Evolutionary conservation across 805 yeast genomes (phyloP).

Genomic region (Hanseniaspora singularis): DNA sequence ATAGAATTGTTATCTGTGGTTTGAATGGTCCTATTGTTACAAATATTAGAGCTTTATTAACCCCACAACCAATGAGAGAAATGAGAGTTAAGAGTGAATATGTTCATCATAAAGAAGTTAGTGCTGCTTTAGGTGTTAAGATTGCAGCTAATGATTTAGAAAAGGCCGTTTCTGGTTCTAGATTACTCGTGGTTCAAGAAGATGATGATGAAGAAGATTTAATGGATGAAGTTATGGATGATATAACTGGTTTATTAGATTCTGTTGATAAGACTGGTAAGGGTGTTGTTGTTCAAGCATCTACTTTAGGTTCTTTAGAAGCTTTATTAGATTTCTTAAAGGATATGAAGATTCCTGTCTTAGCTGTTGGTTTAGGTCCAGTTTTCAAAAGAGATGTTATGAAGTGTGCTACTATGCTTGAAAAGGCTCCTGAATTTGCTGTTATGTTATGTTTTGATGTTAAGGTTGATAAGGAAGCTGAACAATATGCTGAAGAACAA

Average conservation of each 20-base stretch:
- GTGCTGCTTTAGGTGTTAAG: constrained; percentile 98
- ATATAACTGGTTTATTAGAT: constrained; percentile 83
- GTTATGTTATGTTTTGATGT: constrained; percentile 99
- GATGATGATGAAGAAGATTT: constrained; percentile 96
- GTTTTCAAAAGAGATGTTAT: constrained; percentile 96
- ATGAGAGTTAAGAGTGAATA: constrained; percentile 93
- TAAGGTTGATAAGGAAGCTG: constrained; percentile 93
- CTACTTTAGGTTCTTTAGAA: constrained; percentile 95
- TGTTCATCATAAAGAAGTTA: constrained; percentile 91
- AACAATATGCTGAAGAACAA: constrained; percentile 91
- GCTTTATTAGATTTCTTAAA: constrained; percentile 93
- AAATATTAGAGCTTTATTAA: constrained; percentile 83
- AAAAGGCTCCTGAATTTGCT: constrained; percentile 88
- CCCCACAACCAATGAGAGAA: constrained; percentile 96
- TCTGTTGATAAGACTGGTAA: constrained; percentile 89
- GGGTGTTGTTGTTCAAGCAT: constrained; percentile 98
- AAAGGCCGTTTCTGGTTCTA: constrained; percentile 97
- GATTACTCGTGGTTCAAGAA: constrained; percentile 86
- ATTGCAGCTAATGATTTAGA: constrained; percentile 96
- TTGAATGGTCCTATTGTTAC: constrained; percentile 97
- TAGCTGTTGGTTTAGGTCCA: constrained; percentile 97
- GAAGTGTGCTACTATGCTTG: constrained; percentile 95
- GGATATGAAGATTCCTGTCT: constrained; percentile 97
- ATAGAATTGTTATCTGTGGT: constrained; percentile 90
- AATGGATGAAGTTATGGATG: constrained; percentile 98